Base-by-base conservation (phyloP, 2,329 filamentous ascomycete species). In the Parastagonospora nodorum region DNA sequence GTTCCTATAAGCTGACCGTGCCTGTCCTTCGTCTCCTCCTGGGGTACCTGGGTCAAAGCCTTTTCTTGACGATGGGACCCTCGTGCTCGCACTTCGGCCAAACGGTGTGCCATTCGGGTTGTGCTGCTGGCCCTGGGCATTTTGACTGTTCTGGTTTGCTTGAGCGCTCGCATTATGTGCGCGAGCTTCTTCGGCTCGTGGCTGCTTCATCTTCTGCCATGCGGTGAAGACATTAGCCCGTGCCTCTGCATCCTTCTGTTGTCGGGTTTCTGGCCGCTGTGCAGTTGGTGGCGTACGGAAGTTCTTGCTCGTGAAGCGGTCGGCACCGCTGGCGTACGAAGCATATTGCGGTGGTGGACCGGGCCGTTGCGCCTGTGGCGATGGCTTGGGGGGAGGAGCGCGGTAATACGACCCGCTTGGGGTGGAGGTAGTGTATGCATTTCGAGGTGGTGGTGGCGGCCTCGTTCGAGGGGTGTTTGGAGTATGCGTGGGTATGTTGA, bases 21-120 rank as follows among this genome's bases (percentile, higher is more conserved):
- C 83, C 66, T 82, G 82, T 31, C 81, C 77, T 59, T 86, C 84
- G 61, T 86, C 84, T 31, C 78, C 82, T n/a, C 80, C 82, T 29
- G 82, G 77, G 6, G 77, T 77, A n/a, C 78, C 78, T 15, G 84
- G 83, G 48, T 84, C 81, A 62, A 85, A 87, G 4, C 82, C 84
- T 38, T 76, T 74, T 64, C 77, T 83, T 58, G 76, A 80, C 59
- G 77, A 82, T 32, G 81, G 80, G 3, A 77, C 74, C 44, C 71
- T 66, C 3, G 72, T 70, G 43, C 72, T 75, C 37, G 72, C 68
- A 42, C 67, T 76, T 15, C 75, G 71, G 15, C 66, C 66, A 50
- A 77, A 70, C 2, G 69, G 69, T 7, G 74, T 64, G 39, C 73
- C 71, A 31, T 73, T 72, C 6, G 69, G 69, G 28, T 72, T 73